Percentiles rank a stretch among this genome's conserved stretches.
Conservation (phyloP, 768 basidiomycete genomes). For the Serendipita sp. region DNA sequence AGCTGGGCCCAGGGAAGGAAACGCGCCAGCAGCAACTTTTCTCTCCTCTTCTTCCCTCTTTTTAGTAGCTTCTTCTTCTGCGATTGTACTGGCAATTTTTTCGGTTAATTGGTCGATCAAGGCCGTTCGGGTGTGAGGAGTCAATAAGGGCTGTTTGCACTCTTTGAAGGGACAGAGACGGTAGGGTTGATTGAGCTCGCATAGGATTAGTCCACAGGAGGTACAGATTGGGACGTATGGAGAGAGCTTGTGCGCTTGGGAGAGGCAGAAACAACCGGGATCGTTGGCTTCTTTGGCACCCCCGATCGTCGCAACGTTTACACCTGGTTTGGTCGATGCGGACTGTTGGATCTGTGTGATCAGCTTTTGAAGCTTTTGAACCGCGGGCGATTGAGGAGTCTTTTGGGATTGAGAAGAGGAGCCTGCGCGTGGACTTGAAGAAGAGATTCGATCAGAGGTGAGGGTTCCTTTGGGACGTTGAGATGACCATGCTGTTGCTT, state of each 20-base stretch:
- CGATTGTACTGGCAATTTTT: neutral
- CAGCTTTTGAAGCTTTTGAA: neutral
- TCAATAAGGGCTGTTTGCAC: neutral
- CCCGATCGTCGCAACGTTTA: neutral
- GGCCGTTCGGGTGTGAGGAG: neutral
- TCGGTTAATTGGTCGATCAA: neutral
- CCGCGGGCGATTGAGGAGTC: neutral
- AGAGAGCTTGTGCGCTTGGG: neutral
- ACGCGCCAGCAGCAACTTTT: neutral
- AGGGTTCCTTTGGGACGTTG: neutral
- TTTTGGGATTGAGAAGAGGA: neutral
- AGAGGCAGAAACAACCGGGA: neutral
- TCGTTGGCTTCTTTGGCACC: neutral
- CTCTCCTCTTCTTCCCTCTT: neutral
- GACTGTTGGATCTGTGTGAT: neutral
- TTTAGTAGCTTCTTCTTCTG: neutral
- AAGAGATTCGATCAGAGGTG: neutral
- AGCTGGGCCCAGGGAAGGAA: neutral
- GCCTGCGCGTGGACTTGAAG: neutral
- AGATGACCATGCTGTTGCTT: neutral
- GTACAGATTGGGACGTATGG: neutral
- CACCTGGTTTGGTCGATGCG: neutral
- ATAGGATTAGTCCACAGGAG: neutral
- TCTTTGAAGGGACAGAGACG: neutral
- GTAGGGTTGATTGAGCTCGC: neutral